Evolutionary conservation across 176 grass and related monocot species (phyloP), one percentile per base, ranked within the genome.

Genomic region (Canna indica): DNA sequence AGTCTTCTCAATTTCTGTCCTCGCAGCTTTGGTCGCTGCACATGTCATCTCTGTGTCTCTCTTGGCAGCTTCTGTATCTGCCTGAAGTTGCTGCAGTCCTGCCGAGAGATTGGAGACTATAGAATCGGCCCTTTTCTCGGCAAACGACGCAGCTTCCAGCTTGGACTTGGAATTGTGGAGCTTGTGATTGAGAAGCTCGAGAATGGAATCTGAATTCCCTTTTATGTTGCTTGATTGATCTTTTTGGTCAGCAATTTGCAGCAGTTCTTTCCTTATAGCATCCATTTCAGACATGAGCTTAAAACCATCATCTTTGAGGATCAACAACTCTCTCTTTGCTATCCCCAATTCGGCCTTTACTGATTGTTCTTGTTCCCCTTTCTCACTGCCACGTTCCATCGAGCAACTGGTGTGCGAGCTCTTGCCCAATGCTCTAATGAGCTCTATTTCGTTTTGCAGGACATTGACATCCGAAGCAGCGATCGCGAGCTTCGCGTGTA

Each of bases 211-310:
- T 5, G 22, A 4, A n/a, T 13, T 39, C 20, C n/a, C 24, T 25
- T 39, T 66, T 4, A 24, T 12, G 20, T 20, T 39, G 63, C 34
- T 66, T 5, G 34, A 66, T 41, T 29, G 34, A 33, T 66, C 34
- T 32, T 66, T 66, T 18, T 66, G 31, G 15, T 66, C 18, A 24
- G 63, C 63, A 0, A 39, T 1, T 0, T 38, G 35, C 3, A 5
- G 18, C 3, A 66, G 33, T 24, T 41, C 35, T 36, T 38, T 32
- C 63, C 63, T 66, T 24, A 66, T 24, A 66, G 5, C 63, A 24
- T 66, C 63, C 63, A 66, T 66, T 14, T 41, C 63, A 13, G 33
- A 7, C 63, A 66, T 66, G 63, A 66, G 63, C 34, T 39, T 24
- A 29, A 39, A 66, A 24, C 63, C 63, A 39, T 39, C 63, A 9